Evolutionary conservation across 306 rosid species (phyloP).

Genomic region (Biancaea sappan): DNA sequence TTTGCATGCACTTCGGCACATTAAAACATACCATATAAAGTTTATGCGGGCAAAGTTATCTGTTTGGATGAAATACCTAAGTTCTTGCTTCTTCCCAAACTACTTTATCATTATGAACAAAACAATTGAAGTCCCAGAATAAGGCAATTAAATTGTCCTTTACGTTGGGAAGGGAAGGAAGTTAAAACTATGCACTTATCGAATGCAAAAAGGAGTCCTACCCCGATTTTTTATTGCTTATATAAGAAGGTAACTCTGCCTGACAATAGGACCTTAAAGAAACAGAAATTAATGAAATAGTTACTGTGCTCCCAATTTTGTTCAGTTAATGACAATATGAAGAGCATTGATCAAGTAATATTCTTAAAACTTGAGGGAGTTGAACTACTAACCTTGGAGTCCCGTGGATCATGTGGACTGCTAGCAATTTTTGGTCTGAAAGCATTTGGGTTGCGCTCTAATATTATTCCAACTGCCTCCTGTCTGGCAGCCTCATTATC

Average conservation of each 20-base stretch:
- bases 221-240: background rate
- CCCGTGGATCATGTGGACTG: slow-evolving; percentile 61
- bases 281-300: background rate
- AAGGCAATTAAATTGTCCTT: background rate
- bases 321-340: background rate
- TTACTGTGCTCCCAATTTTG: background rate
- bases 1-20: background rate
- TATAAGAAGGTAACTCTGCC: background rate
- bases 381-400: slow-evolving; percentile 52
- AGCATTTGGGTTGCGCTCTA: slow-evolving; percentile 84
- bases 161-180: background rate
- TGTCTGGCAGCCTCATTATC: slow-evolving; percentile 69
- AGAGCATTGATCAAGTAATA: slow-evolving; percentile 13
- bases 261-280: background rate
- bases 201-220: background rate
- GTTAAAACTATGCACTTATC: background rate
- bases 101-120: background rate
- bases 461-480: slow-evolving; percentile 63
- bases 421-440: slow-evolving; percentile 77
- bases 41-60: background rate
- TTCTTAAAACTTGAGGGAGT: slow-evolving; percentile 7
- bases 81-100: background rate
- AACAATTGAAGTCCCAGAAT: background rate
- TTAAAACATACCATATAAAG: background rate
- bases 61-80: background rate